Conservation (phyloP, 805 yeast genomes). For the Starmerella tilneyi region DNA sequence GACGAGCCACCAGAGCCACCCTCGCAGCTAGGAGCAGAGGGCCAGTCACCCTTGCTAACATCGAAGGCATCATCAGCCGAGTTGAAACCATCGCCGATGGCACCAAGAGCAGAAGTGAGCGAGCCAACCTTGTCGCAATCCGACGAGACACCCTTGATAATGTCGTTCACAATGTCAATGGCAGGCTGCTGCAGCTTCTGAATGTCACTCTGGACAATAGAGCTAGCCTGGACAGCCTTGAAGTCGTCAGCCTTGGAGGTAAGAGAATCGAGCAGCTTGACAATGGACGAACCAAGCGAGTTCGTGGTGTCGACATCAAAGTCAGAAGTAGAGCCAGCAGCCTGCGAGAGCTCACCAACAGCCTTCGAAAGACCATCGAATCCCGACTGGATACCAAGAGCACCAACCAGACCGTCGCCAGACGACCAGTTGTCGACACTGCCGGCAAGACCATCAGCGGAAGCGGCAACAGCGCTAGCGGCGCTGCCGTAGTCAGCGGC, state of each 20-base stretch:
- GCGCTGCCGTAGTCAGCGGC: slow-evolving; percentile 20
- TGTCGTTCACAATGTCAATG: slow-evolving; percentile 18
- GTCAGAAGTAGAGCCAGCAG: slow-evolving; percentile 14
- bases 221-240: slow-evolving; percentile 21
- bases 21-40: slow-evolving; percentile 13
- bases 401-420: slow-evolving; percentile 27
- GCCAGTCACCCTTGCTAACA: slow-evolving; percentile 13
- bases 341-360: slow-evolving; percentile 17
- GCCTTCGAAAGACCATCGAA: slow-evolving; percentile 23
- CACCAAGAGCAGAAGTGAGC: slow-evolving; percentile 15
- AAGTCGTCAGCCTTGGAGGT: slow-evolving; percentile 26
- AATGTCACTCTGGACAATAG: slow-evolving; percentile 25
- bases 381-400: slow-evolving; percentile 27
- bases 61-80: slow-evolving; percentile 21
- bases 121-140: slow-evolving; percentile 17
- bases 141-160: slow-evolving; percentile 18
- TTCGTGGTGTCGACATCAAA: slow-evolving; percentile 16
- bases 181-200: slow-evolving; percentile 22
- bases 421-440: slow-evolving; percentile 17
- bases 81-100: slow-evolving; percentile 16
- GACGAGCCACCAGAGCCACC: slow-evolving; percentile 15
- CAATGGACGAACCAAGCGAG: slow-evolving; percentile 18
- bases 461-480: slow-evolving; percentile 10
- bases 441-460: slow-evolving; percentile 15
- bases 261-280: slow-evolving; percentile 22